Evolutionary conservation across 2,329 filamentous ascomycete species (phyloP), one percentile per base, ranked within the genome.

Genomic region (Fusarium mundagurra): DNA sequence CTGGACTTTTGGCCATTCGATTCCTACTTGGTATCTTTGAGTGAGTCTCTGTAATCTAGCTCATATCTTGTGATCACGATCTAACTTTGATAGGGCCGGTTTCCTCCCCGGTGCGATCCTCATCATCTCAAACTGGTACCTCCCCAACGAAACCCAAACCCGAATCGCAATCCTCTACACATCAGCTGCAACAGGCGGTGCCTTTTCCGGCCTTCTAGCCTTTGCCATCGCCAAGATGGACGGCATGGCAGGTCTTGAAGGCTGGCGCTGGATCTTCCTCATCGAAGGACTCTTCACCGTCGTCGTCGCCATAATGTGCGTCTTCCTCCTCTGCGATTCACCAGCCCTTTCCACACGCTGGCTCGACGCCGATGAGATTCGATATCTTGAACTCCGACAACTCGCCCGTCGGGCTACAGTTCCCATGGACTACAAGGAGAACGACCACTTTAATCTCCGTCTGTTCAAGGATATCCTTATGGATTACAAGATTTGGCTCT

Each of bases 401-500:
- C 64, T 68, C 0, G 45, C 36, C 7, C 64, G 66, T 1, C 47
- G 64, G 10, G 66, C 66, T 12, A 29, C 64, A 9, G 55, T 68
- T 0, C 66, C 66, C 1, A 61, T 57, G 4, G 64, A 68, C 9
- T 63, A 68, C 20, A 68, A 68, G 64, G 66, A 63, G 16, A 63
- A 63, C 22, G 55, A 69, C 0, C 66, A 68, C 18, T 68, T 68
- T 6, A 69, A 68, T 8, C 64, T 68, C 20, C 18, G 55, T 0
- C 18, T 68, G 0, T 74, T 85, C n/a, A 72, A 81, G 13, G 80
- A 82, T 12, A 85, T 87, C 8, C 61, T 87, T 2, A 80, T 78
- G 11, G 86, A 88, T 74, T 87, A 85, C 82, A 86, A 88, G 76
- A 84, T 84, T 20, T 84, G 82, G 67, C 76, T 83, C 16, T 69